A percentile compares a stretch with the other conserved stretches of the same genome.
Conservation (phyloP, 169 alveolate species). For the Plasmodium gallinaceum region DNA sequence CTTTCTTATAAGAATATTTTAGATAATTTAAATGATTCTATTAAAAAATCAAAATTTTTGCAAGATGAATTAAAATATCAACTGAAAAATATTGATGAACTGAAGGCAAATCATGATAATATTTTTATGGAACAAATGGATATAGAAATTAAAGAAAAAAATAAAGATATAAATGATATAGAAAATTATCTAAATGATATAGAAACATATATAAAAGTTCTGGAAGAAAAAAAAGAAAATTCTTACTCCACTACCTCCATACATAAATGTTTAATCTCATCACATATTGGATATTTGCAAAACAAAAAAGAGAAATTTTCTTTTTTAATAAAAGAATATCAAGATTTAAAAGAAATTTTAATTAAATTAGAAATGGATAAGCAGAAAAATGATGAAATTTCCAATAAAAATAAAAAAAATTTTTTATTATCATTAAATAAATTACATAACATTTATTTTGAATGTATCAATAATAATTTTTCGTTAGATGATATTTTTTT, state of each 20-base stretch:
- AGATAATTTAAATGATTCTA: slow-evolving; percentile 41
- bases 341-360: slow-evolving; percentile 39
- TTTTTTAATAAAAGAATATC: slow-evolving; percentile 19
- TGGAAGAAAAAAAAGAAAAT: slow-evolving; percentile 21
- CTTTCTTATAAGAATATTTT: slow-evolving; percentile 28
- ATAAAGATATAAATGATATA: slow-evolving; percentile 25
- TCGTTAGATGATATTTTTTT: background rate
- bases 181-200: slow-evolving; percentile 19
- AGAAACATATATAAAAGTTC: slow-evolving; percentile 16
- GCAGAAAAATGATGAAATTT: slow-evolving; percentile 60
- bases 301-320: slow-evolving; percentile 28
- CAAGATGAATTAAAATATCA: slow-evolving; percentile 61
- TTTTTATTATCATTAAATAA: slow-evolving; percentile 42
- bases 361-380: slow-evolving; percentile 50
- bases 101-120: slow-evolving; percentile 43
- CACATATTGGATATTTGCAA: slow-evolving; percentile 28
- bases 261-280: slow-evolving; percentile 38
- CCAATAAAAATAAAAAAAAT: slow-evolving; percentile 30
- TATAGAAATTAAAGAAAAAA: slow-evolving; percentile 63
- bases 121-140: slow-evolving; percentile 66
- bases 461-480: slow-evolving; percentile 1
- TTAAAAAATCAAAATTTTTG: slow-evolving; percentile 34
- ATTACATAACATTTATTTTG: slow-evolving; percentile 41
- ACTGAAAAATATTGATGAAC: slow-evolving; percentile 45
- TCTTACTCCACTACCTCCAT: background rate